phyloP scores from a whole-genome alignment of 768 basidiomycete genomes.

The Pulveroboletus sp. region DNA sequence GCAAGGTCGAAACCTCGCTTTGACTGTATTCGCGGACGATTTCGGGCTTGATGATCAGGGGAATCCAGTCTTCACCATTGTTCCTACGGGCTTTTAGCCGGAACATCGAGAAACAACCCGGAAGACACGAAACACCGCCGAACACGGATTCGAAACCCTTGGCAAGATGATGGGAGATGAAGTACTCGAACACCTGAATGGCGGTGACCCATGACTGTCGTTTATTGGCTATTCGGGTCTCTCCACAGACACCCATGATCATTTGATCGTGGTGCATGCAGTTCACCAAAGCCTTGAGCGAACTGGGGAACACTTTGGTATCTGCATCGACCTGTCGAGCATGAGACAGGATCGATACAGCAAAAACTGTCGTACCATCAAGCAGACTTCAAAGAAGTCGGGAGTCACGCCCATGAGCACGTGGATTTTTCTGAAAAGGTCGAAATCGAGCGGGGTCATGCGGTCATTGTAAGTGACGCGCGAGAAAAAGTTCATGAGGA shows the following conservation, averaged over 20 bases:
- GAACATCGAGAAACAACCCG: conserved; percentile 99
- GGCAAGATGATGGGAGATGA: conserved; percentile 97
- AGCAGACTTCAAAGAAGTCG: conserved; percentile 94
- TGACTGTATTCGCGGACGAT: conserved; percentile 98
- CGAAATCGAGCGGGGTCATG: conserved; percentile 96
- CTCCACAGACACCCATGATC: conserved; percentile 99
- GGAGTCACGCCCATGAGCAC: conserved; percentile 98
- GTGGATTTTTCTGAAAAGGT: conserved; percentile 95
- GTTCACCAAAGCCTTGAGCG: conserved; percentile 88
- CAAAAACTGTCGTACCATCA: conserved; percentile 70
- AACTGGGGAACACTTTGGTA: conserved; percentile 91
- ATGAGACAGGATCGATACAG: conserved; percentile 10
- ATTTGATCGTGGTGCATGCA: conserved; percentile 98
- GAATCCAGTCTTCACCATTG: conserved; percentile 94
- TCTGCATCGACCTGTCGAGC: conserved; percentile 88
- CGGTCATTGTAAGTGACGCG: conserved; percentile 99
- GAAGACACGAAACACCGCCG: conserved; percentile 97
- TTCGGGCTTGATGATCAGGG: conserved; percentile 93
- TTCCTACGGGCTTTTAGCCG: conserved; percentile 88
- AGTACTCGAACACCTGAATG: conserved; percentile 98
- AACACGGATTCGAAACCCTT: conserved; percentile 99
- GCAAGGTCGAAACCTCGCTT: conserved; percentile 86
- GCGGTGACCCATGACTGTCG: conserved; percentile 97
- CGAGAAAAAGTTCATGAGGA: conserved; percentile 99
- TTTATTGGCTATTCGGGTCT: conserved; percentile 98